Evolutionary conservation across 495 filamentous ascomycete species (phyloP).

Genomic region (Penicillium cosmopolitanum): DNA sequence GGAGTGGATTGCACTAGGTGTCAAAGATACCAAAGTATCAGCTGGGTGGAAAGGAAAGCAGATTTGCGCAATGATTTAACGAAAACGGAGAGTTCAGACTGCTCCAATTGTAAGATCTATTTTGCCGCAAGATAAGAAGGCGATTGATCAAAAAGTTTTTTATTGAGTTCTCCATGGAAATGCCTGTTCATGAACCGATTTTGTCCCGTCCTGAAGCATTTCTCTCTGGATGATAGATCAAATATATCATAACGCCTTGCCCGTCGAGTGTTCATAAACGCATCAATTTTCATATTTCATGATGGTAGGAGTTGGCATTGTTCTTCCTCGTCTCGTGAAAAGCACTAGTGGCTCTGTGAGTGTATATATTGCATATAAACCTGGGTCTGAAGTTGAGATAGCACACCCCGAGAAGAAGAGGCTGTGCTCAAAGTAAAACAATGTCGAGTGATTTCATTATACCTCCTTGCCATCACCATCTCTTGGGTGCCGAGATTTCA

Average conservation of each 20-base stretch:
- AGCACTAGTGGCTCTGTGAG: no score
- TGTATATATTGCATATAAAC: no score
- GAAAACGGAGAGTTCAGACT: neutral
- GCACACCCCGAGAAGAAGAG: neutral
- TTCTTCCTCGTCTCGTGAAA: neutral
- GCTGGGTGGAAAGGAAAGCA: slow-evolving; percentile 1
- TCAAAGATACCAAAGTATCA: slow-evolving; percentile 7
- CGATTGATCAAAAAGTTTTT: neutral
- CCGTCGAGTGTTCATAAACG: neutral
- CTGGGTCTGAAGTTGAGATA: neutral
- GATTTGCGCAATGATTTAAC: slow-evolving; percentile 3
- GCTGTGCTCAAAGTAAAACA: neutral
- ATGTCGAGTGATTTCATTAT: neutral
- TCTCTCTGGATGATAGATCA: neutral
- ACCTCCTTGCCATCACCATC: slow-evolving; percentile 43
- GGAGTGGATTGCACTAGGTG: slow-evolving; percentile 24
- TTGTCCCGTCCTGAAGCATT: neutral
- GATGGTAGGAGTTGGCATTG: neutral
- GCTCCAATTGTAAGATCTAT: slow-evolving; percentile 1
- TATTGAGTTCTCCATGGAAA: neutral
- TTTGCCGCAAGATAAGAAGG: neutral
- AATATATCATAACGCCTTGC: neutral
- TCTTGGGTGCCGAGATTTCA: slow-evolving; percentile 62
- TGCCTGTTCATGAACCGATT: neutral
- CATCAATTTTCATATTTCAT: neutral